Conservation (phyloP, 2,329 filamentous ascomycete genomes). For the Ascochyta viciae-villosae region DNA sequence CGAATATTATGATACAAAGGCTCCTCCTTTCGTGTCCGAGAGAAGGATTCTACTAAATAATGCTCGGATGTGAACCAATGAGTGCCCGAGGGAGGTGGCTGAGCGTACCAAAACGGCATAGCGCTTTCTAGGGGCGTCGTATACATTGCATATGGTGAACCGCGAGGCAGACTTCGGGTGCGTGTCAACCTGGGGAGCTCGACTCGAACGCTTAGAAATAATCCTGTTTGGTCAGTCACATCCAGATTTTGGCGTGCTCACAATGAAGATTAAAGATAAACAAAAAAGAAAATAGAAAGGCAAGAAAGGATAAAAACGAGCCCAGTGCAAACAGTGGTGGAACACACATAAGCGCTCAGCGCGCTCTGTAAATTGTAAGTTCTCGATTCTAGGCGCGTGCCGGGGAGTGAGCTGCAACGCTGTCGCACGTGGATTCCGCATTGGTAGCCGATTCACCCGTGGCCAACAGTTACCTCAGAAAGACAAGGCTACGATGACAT, state of each 20-base stretch:
- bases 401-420: no score
- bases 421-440: no score
- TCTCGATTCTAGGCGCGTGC: no score
- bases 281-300: no score
- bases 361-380: no score
- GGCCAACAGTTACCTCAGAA: not conserved
- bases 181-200: not conserved
- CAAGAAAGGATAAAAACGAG: no score
- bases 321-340: no score
- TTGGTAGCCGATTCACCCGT: conserved; percentile 1
- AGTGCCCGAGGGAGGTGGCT: not conserved
- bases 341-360: no score
- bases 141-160: conserved; percentile 6
- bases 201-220: no score
- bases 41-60: not conserved
- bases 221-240: no score
- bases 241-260: no score
- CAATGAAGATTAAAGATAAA: no score
- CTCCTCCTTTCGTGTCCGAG: not conserved
- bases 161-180: conserved; percentile 14
- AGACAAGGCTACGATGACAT: not conserved
- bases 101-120: not conserved
- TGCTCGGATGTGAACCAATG: not conserved
- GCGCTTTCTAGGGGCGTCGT: conserved; percentile 2
- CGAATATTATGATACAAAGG: conserved; percentile 8